Evolutionary conservation across 1,284 basidiomycete genomes (phyloP), one percentile per base, ranked within the genome.

Genomic region (Ustanciosporium gigantosporum): DNA sequence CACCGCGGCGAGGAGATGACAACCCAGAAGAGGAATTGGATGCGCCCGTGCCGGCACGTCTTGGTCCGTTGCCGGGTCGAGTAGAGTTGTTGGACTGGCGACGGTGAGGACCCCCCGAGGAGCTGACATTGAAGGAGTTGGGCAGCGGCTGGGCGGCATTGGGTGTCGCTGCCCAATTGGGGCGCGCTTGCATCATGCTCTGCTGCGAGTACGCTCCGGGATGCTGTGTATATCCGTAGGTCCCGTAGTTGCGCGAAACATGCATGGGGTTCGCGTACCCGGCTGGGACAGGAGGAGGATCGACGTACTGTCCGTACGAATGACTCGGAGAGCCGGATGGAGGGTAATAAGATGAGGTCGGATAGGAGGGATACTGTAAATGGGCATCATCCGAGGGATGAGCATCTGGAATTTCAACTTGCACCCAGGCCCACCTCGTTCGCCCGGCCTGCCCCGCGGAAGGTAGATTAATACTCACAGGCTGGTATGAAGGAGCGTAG

Each of bases 391-490:
- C 58, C 0, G 34, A 25, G 25, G 41, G 41, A 50, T 61, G 51
- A 55, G 47, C 20, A 41, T 51, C 51, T 7, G 58, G 41, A 25
- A 61, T 52, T 31, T 61, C 58, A 19, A 61, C 46, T 5, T 46
- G 58, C n/a, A 61, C 58, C 58, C 58, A 61, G 17, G 58, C 58
- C 58, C 58, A 61, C 41, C 58, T 56, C n/a, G 51, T 61, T 37
- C 51, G 58, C 27, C 41, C 51, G 16, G 45, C 25, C 25, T 55
- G 58, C 20, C 36, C 47, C 21, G 22, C 21, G 17, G 46, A 32
- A 46, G 51, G 51, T 34, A 45, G n/a, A n/a, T n/a, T 44, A 2
- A 41, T 25, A 48, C 37, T 48, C 34, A 48, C 58, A 17, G 37
- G 34, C 27, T 44, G 44, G n/a, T 29, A 56, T 25, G 51, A 47